These are phyloP conservation scores for Trichopus zeylanicus DNA, from an alignment of 116 monocot genomes.

Conservation along the genomic window DNA sequence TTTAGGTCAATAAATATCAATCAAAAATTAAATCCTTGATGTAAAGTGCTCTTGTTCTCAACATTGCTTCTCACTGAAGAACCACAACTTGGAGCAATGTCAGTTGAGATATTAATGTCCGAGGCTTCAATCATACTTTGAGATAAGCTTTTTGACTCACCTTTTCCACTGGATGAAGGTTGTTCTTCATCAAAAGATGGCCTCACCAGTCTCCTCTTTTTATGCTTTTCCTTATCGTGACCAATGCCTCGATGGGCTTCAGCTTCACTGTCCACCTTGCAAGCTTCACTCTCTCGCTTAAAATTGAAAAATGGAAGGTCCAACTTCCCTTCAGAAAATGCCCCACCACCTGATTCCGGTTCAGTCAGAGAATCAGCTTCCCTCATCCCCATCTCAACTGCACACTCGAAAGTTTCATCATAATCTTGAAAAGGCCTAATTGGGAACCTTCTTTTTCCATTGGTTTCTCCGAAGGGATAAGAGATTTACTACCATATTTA, in stretches of 20 bases:
- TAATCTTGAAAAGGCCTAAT: neutral
- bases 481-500: slow-evolving; percentile 10
- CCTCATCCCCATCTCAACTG: neutral
- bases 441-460: slow-evolving; percentile 1
- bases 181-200: slow-evolving; percentile 28
- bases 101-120: neutral
- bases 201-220: slow-evolving; percentile 34
- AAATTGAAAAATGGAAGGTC: slow-evolving; percentile 24
- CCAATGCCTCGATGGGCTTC: neutral
- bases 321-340: slow-evolving; percentile 1
- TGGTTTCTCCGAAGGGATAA: slow-evolving; percentile 12
- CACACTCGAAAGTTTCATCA: slow-evolving; percentile 4
- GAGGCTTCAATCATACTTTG: neutral
- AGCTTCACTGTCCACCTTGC: slow-evolving; percentile 3
- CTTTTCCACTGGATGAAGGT: neutral
- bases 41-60: neutral
- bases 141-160: neutral
- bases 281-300: slow-evolving; percentile 21
- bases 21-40: too few relatives aligned
- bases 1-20: too few relatives aligned
- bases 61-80: neutral
- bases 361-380: neutral
- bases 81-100: neutral
- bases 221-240: slow-evolving; percentile 6
- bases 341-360: neutral